Base-by-base conservation (phyloP, 75 land plant species). In the Pinus albicaulis region DNA sequence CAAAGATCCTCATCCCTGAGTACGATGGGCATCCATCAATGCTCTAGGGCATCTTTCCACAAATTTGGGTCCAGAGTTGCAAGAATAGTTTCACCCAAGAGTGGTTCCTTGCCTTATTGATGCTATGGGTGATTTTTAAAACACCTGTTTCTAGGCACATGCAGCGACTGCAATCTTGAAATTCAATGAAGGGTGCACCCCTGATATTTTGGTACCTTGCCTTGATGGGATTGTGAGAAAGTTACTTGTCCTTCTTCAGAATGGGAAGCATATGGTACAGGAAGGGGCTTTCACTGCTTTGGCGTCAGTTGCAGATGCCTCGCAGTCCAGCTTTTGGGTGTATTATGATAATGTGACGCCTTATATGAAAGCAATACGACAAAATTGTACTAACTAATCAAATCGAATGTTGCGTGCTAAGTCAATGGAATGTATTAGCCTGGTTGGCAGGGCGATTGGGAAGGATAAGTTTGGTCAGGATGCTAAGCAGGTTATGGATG, bases 231-330 rank as follows among this genome's bases (percentile, higher is more conserved):
- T 80, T 25, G 76, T 80, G 41, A 15, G 74, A n/a, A 80, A 80
- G 19, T 60, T 80, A 52, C 81, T 80, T 56, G 79, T 62, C 53
- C 81, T 80, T 53, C 63, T 80, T 23, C 81, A 80, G 81, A 80
- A 59, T 52, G 81, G 81, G 23, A 80, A 80, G 25, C 48, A 81
- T 28, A 80, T 80, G 81, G 81, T 80, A 34, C 81, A 77, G 56
- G 81, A 80, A 77, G 81, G 80, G 58, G 81, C 81, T 26, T 62
- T 80, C 55, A 80, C 81, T 36, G 81, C 81, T 23, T 81, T 80
- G 48, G 81, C 81, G 19, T 80, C 81, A 28, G 81, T 80, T 58
- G 81, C 81, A 19, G 81, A 80, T 52, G 78, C 81, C 20, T 36
- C 81, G 5, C 81, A 80, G 81, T 58, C 81, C 19, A 52, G 79